Evolutionary conservation across 2,329 filamentous ascomycete genomes (phyloP), one percentile per base, ranked within the genome.

Genomic region (Capronia coronata): DNA sequence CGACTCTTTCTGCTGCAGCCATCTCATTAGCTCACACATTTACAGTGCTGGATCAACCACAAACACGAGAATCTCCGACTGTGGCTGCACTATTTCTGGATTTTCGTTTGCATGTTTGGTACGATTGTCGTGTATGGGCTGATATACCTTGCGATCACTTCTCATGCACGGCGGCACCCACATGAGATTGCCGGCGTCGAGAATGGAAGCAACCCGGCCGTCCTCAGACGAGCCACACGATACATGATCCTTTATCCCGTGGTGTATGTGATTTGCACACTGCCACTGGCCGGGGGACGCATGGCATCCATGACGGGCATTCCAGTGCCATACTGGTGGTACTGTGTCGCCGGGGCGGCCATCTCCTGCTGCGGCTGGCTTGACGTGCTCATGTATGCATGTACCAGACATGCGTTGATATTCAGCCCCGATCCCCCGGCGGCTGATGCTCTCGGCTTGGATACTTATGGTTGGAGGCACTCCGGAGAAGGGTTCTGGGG

Each of bases 361-460:
- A 77, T 81, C 50, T 76, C 76, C 2, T 76, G 72, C 25, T 80
- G 77, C 49, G 78, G 78, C 14, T 74, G 78, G 65, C 72, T 80
- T 16, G 78, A 82, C 59, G 76, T 77, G 10, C 61, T 78, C 1
- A 68, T 82, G 2, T 82, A 80, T 65, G 76, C 76, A 0, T 64
- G 78, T 3, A 81, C 78, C 0, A 72, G 78, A 11, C 73, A 73
- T 48, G 74, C 75, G 40, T 70, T 80, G 54, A 70, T 81, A 30
- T 67, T 75, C 58, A 72, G 74, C 51, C 71, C 75, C 43, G 73
- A 75, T 50, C 68, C 66, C 14, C 55, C 55, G 5, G 45, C 50
- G 7, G 35, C 42, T n/a, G 29, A 55, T 41, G 49, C 54, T 42
- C n/a, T 55, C n/a, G 55, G 55, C 42, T 32, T 58, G 8, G 48